phyloP scores from a whole-genome alignment of 2,329 filamentous ascomycete genomes.

The Epichloe festucae region DNA sequence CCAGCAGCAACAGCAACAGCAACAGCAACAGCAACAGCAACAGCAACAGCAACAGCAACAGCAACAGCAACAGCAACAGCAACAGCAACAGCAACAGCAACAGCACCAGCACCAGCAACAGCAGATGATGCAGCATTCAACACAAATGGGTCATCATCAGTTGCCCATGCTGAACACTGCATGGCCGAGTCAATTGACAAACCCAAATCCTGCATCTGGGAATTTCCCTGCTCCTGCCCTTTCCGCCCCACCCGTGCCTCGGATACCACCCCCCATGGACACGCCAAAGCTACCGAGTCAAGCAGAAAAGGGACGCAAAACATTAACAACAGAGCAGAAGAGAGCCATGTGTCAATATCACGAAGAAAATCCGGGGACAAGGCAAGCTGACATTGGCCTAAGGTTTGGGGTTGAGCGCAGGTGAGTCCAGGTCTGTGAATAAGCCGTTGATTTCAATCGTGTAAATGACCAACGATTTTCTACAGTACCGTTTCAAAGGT shows the following conservation, averaged over 20 bases:
- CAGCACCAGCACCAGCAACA: conserved; percentile 13
- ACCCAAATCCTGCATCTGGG: conserved; percentile 40
- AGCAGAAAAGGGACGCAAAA: conserved; percentile 61
- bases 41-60: conserved; percentile 10
- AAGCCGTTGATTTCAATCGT: not conserved
- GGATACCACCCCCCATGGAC: conserved; percentile 29
- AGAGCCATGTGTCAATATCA: conserved; percentile 89
- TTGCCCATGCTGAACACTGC: conserved; percentile 58
- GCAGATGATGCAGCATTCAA: conserved; percentile 19
- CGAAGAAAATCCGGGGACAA: conserved; percentile 76
- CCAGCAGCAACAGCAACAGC: conserved; percentile 20
- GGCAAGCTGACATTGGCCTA: conserved; percentile 92
- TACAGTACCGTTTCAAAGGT: conserved; percentile 96
- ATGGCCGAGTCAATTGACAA: conserved; percentile 76
- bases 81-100: conserved; percentile 10
- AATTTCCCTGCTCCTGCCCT: conserved; percentile 47
- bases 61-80: conserved; percentile 8
- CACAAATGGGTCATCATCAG: conserved; percentile 41
- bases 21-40: conserved; percentile 4
- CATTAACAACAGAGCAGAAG: conserved; percentile 81
- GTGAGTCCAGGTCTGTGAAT: conserved; percentile 35
- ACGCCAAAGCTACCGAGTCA: conserved; percentile 19
- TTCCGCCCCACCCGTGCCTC: conserved; percentile 43
- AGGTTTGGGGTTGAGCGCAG: conserved; percentile 96
- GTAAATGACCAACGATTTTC: not conserved